Base-by-base conservation (phyloP, 179 eudicot species). In the Silene noctiflora region DNA sequence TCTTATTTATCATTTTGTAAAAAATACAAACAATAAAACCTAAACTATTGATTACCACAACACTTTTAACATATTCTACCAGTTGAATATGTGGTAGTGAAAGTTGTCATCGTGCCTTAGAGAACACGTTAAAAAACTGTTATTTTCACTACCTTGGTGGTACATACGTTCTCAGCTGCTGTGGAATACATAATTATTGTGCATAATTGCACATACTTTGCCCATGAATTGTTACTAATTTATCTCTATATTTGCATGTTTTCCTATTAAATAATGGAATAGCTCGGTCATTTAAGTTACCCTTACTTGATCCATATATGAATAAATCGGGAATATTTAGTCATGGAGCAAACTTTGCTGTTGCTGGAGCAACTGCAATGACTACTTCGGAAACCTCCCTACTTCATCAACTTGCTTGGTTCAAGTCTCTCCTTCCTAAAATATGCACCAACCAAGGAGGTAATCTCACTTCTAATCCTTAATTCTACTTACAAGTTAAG, bases 271-370 rank as follows among this genome's bases (percentile, higher is more conserved):
- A 13, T 39, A 39, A 46, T 31, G 48, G 14, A 27, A 27, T 67
- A 77, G 80, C 80, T 1, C 31, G 71, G 39, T 16, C 65, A 0
- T 65, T 72, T 4, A 17, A 39, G 44, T 8, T 78, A 42, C 81
- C 81, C 0, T 22, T 72, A 6, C 39, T 78, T 0, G 64, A 22
- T 56, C 76, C 81, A 17, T 64, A 31, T 55, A 22, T 64, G 24
- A 39, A 72, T 53, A 72, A 72, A 53, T 27, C 71, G 4, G 73
- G 76, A 21, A 20, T 60, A 33, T 75, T 72, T 61, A 46, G 46
- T 3, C 76, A 78, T 55, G 81, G 76, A 33, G 81, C 60, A 24
- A 78, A 78, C 17, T 78, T 78, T 21, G 81, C 81, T 0, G 72
- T 78, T 20, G 72, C 42, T 19, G 81, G 81, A 16, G 81, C 81